Evolutionary conservation across 768 basidiomycete genomes (phyloP).

Genomic region (Boletus rex-veris): DNA sequence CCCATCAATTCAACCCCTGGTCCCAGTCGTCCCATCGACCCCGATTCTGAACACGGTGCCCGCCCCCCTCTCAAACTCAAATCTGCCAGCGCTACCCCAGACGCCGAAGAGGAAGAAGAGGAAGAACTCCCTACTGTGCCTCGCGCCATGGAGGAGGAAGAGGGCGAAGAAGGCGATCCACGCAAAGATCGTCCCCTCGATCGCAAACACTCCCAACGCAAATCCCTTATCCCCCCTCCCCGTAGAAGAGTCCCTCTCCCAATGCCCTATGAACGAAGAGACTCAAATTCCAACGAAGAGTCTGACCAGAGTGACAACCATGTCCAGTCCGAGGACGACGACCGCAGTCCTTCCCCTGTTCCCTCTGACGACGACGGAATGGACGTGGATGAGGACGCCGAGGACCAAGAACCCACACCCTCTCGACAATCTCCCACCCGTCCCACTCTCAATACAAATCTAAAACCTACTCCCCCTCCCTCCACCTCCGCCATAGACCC

Average conservation of each 20-base stretch:
- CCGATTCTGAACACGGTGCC: not conserved
- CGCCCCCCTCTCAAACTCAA: constrained; percentile 2
- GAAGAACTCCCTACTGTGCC: constrained; percentile 34
- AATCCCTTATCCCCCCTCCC: not conserved
- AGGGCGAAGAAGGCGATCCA: constrained; percentile 37
- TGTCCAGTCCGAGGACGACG: constrained; percentile 7
- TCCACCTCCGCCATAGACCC: constrained; percentile 18
- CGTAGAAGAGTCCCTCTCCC: constrained; percentile 16
- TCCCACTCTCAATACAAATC: constrained; percentile 15
- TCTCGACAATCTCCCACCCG: constrained; percentile 22
- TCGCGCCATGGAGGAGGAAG: constrained; percentile 61
- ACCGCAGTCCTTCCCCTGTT: constrained; percentile 1
- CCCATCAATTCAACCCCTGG: not conserved
- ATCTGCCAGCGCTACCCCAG: not conserved
- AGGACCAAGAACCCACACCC: constrained; percentile 24
- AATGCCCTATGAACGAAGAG: constrained; percentile 20
- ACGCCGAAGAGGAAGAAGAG: no score
- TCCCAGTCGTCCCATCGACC: constrained; percentile 5
- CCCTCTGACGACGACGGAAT: constrained; percentile 23
- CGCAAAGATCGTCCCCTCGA: constrained; percentile 15
- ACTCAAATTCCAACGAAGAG: constrained; percentile 22
- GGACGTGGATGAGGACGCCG: constrained; percentile 31
- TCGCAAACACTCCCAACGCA: constrained; percentile 5
- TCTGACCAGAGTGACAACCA: constrained; percentile 5
- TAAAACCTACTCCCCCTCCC: constrained; percentile 7